Base-by-base conservation (phyloP, 2,329 filamentous ascomycete genomes). In the Exophiala dermatitidis region DNA sequence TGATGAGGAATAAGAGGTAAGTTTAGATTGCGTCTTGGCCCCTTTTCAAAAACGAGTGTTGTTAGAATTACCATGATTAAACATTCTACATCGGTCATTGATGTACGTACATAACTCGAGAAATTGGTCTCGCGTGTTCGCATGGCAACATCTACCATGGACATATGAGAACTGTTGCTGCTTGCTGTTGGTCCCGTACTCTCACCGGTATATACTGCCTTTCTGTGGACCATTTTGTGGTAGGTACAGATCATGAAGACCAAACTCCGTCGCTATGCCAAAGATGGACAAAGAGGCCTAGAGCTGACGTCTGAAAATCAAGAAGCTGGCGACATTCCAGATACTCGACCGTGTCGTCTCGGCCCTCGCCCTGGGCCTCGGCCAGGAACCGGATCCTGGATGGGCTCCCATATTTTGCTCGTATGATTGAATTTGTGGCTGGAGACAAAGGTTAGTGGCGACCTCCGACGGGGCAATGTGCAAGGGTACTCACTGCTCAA, bases 401-500 rank as follows among this genome's bases (percentile, higher is more conserved):
- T 43, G 6, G 59, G 59, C 40, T 60, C 57, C 59, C 59, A 62
- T 37, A 62, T 5, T 44, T 62, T 62, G 46, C 48, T 53, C 4
- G 59, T 62, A 9, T 47, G 12, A 40, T 60, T 62, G 45, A 59
- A 62, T 45, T 52, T 7, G 37, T 62, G 59, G 28, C 57, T 60
- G 43, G 26, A 41, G 36, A 29, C 19, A 10, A 19, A 36, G n/a
- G n/a, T 45, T 29, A 45, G 29, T 10, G 6, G 3, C 12, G 42
- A 29, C 7, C 4, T 10, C 32, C 1, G 29, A 12, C 19, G 1
- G 9, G 19, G 2, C 7, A 10, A n/a, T 12, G 29, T 31, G 6
- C 5, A 8, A 19, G 19, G 40, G 8, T 19, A 60, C 66, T 52
- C 62, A 72, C 70, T 64, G 67, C 52, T 75, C 68, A 49, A 72